Evolutionary conservation across 768 basidiomycete genomes (phyloP), one percentile per base, ranked within the genome.

Genomic region (Xerocomus spinulosus): DNA sequence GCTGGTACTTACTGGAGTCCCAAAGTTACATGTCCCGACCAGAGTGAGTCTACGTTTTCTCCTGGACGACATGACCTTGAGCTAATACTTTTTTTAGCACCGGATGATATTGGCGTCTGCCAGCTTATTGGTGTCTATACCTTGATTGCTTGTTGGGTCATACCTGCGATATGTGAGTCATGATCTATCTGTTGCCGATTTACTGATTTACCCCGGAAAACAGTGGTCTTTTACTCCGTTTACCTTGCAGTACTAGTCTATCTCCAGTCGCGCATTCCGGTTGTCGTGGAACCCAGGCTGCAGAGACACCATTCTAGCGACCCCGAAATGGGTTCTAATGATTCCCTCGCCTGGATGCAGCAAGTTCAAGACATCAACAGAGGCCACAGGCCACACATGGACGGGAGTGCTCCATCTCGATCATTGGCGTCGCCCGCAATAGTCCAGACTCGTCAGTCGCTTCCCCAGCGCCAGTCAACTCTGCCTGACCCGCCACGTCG

Each of bases 141-240:
- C 29, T 49, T 79, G 42, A 54, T 79, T 1, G 71, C 70, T 34
- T 77, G 72, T 54, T 83, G 82, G 82, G 55, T 80, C 33, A 62
- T 72, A 42, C 82, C 82, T 20, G 61, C 62, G 3, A 58, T 82
- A 35, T 62, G 82, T 83, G 49, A 52, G 80, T 66, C 5, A 14
- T 10, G 24, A 48, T 51, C 30, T 9, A 25, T 41, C 51, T 10
- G 10, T 42, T 3, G 26, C 17, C 2, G 32, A 10, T 12, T 6
- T 18, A n/a, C 17, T 58, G 50, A 35, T n/a, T 59, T 23, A 38
- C 37, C 20, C 43, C 47, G 26, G 7, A 30, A 21, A 18, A 30
- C 36, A 80, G 79, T 79, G 34, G 24, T 72, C n/a, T 20, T 67
- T 17, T 80, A 81, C 46, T 59, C 69, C 7, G 49, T 46, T n/a